phyloP scores from a whole-genome alignment of 495 filamentous ascomycete genomes.

The Tuber umbilicatum region DNA sequence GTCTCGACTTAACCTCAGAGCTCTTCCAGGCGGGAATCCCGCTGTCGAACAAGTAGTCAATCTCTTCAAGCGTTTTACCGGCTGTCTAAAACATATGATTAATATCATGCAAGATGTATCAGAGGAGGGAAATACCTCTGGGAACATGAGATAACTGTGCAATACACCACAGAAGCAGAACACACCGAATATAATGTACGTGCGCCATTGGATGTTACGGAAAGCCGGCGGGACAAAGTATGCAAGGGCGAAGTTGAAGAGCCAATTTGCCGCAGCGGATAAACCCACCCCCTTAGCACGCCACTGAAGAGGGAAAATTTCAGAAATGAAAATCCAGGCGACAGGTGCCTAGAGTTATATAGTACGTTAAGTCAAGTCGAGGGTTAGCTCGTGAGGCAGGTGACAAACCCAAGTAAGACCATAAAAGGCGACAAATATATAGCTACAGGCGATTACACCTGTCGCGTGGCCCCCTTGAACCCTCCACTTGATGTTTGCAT shows the following conservation, averaged over 20 bases:
- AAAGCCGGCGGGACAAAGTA: conserved; percentile 74
- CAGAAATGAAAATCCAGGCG: conserved; percentile 70
- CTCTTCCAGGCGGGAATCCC: conserved; percentile 41
- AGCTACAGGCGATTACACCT: conserved; percentile 68
- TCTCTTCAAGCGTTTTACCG: conserved; percentile 74
- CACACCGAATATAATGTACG: conserved; percentile 68
- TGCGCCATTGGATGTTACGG: conserved; percentile 64
- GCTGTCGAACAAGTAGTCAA: conserved; percentile 62
- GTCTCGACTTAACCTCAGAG: conserved; percentile 43
- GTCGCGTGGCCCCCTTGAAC: conserved; percentile 58
- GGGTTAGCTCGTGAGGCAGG: background rate
- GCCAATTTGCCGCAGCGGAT: conserved; percentile 66
- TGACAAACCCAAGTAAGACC: conserved; percentile 57
- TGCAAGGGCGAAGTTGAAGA: conserved; percentile 65
- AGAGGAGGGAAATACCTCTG: conserved; percentile 47
- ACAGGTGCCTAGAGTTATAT: conserved; percentile 57
- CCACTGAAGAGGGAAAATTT: conserved; percentile 67
- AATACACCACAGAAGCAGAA: conserved; percentile 66
- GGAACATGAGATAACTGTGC: conserved; percentile 76
- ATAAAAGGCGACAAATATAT: conserved; percentile 70
- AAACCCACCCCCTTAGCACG: conserved; percentile 70
- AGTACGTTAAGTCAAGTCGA: background rate
- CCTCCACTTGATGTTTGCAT: conserved; percentile 55
- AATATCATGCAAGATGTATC: background rate
- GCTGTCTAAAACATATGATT: conserved; percentile 46